Conservation (phyloP, 176 grass and related monocot genomes). For the Guadua angustifolia region DNA sequence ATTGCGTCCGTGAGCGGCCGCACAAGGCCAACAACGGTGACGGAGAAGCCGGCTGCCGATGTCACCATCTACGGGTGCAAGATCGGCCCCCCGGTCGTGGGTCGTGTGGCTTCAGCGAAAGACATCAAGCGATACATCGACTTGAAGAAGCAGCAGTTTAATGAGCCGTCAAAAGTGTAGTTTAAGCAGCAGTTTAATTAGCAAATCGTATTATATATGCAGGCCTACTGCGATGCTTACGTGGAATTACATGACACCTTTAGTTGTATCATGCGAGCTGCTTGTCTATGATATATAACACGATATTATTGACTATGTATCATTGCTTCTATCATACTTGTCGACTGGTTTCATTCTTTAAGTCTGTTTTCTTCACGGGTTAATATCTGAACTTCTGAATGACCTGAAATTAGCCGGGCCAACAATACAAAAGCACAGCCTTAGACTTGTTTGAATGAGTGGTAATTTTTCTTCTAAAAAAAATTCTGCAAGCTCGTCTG, state of each 20-base stretch:
- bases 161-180: neutral
- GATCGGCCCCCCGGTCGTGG: neutral
- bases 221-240: neutral
- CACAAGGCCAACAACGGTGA: neutral
- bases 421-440: neutral
- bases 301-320: neutral
- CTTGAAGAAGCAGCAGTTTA: constrained; percentile 18
- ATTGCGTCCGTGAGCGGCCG: constrained; percentile 9
- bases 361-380: neutral
- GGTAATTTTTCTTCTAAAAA: no score
- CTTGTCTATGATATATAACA: neutral
- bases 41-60: neutral
- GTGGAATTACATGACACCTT: no score
- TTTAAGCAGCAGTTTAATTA: neutral
- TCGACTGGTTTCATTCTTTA: no score
- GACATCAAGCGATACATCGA: constrained; percentile 29
- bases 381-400: neutral
- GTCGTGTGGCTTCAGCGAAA: neutral
- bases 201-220: neutral
- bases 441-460: no score
- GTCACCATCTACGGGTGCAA: neutral
- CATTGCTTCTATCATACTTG: no score
- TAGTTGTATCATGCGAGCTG: neutral
- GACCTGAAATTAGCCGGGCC: neutral
- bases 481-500: neutral